Evolutionary conservation across 1,139 yeast genomes (phyloP), one percentile per base, ranked within the genome.

Genomic region (Torulaspora pretoriensis): DNA sequence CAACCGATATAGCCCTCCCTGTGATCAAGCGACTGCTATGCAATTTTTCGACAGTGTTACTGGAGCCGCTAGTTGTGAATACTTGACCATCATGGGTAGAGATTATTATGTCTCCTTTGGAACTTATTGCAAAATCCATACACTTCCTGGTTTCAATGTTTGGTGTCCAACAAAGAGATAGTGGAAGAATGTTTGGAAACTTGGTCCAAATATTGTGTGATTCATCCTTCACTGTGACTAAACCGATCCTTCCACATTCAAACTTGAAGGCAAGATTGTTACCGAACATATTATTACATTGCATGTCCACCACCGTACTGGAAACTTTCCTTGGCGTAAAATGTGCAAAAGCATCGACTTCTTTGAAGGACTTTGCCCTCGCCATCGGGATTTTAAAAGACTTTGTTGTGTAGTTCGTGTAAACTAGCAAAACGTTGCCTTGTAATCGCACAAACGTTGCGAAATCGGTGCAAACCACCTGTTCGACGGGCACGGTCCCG

Each of bases 51-150:
- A 55, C 50, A 1, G 45, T 29, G 16, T 17, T 30, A 14, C 38
- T 49, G 2, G 38, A 3, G 9, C 48, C 45, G 5, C 45, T 40
- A 4, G 52, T 42, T 60, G 70, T 60, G 69, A 63, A 86, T 0
- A 78, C 85, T 8, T 81, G 73, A 0, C 96, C 96, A 45, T 79
- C 78, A 29, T 72, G 65, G 0, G 94, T 83, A 51, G 86, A 77
- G 1, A 88, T 62, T 1, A 87, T 69, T 1, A 86, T 64, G 0
- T 87, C 78, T 0, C 95, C 95, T 56, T 83, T 87, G 23, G 67
- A 70, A 1, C 85, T 77, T 35, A 83, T 73, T 59, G 81, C 92
- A 32, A 84, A 75, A 64, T 86, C 95, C 2, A 72, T 65, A 38
- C 75, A 70, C 38, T 51, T 55, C 29, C 50, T 54, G 38, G 50